Base-by-base conservation (phyloP, 2,329 filamentous ascomycete genomes). In the Pseudogymnoascus verrucosus region DNA sequence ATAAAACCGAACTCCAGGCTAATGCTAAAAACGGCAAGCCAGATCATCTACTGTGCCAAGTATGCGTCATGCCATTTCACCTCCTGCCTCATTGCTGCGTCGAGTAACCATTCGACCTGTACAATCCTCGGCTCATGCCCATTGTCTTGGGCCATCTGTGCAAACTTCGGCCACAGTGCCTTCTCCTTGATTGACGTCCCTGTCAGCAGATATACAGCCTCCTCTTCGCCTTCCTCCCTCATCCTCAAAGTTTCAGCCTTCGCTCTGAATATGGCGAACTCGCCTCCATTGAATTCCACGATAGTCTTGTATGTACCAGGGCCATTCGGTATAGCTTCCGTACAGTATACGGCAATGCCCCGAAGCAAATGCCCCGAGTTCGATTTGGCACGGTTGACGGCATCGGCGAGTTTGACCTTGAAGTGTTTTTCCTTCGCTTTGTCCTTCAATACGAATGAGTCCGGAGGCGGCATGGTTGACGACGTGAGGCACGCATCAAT, bases 61-160 rank as follows among this genome's bases (percentile, higher is more conserved):
- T 90, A 91, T 68, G 80, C 83, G 42, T 86, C 78, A 64, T 86
- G 80, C 75, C 86, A 88, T n/a, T 80, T 79, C 67, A 95, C 78
- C 75, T 91, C 82, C 76, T 99, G 95, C 70, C 85, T 86, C 90
- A 99, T 93, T 4, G 91, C 91, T 65, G 92, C 87, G 71, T 93
- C 89, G 64, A 99, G 78, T 70, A 99, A 75, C 95, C 95, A 99
- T 73, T 99, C 93, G 2, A 89, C 84, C 57, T 84, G 84, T 23
- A 97, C 91, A 42, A 99, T 87, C 62, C 89, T 82, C 2, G 93
- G 88, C 68, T 87, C 83, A 83, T 93, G 92, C 72, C 90, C 88
- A 51, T 90, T 88, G 69, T 87, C 88, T 66, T 82, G 78, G 1
- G 90, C 93, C 84, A 96, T 87, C 61, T 89, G 85, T 63, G 85